Percentiles rank a stretch among this genome's conserved stretches.
Evolutionary conservation across 2,329 filamentous ascomycete species (phyloP).

Genomic region (Arthrocladium fulminans): DNA sequence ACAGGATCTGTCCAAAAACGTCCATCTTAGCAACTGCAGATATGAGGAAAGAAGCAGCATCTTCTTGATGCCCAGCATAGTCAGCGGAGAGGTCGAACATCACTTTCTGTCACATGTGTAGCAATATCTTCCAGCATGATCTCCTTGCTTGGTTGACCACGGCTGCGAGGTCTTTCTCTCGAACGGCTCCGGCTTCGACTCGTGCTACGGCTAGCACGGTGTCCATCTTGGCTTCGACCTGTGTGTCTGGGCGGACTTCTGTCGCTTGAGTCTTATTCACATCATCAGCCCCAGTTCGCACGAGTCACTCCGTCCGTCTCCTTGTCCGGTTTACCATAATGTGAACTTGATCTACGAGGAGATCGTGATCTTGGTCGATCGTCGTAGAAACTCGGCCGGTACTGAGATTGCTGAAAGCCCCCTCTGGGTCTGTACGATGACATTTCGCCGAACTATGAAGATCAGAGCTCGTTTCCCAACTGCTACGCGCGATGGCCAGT

Average conservation of each 20-base stretch:
- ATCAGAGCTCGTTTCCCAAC: neutral
- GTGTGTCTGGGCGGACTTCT: neutral
- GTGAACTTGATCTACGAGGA: constrained; percentile 38
- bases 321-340: constrained; percentile 34
- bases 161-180: constrained; percentile 30
- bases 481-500: no score
- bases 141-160: constrained; percentile 39
- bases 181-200: constrained; percentile 27
- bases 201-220: constrained; percentile 26
- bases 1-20: constrained; percentile 43
- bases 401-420: constrained; percentile 11
- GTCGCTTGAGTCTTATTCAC: constrained; percentile 24
- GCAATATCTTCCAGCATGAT: constrained; percentile 44
- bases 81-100: constrained; percentile 37
- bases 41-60: constrained; percentile 16
- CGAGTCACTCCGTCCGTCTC: constrained; percentile 17
- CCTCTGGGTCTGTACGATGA: constrained; percentile 18
- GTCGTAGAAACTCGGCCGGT: constrained; percentile 36
- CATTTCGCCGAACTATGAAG: constrained; percentile 12
- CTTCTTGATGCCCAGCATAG: constrained; percentile 16
- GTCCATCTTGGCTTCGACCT: constrained; percentile 27
- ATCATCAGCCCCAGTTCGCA: constrained; percentile 32
- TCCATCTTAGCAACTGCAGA: constrained; percentile 18
- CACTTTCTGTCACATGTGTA: constrained; percentile 42
- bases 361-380: constrained; percentile 32